Conservation (phyloP, 768 basidiomycete species). For the Lyophyllum shimeji region DNA sequence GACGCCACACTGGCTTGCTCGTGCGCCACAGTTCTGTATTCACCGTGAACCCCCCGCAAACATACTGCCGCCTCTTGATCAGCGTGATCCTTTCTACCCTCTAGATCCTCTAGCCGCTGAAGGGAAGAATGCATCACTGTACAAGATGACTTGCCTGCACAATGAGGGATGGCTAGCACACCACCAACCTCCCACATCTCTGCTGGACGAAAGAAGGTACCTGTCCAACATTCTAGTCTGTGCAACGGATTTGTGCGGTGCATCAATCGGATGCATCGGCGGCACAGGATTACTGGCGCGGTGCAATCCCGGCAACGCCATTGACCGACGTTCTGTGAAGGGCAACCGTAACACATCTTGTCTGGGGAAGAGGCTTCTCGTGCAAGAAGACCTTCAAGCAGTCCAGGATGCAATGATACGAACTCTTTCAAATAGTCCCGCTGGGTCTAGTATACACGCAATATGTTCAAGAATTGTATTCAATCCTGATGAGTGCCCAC, state of each 20-base stretch:
- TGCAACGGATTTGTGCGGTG: not conserved
- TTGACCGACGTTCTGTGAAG: not conserved
- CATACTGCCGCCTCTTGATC: not conserved
- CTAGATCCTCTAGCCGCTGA: not conserved
- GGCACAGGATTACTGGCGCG: not conserved
- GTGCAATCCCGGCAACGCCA: not conserved
- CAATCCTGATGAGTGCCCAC: too few species aligned
- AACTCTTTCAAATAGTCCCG: not conserved
- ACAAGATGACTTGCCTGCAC: not conserved
- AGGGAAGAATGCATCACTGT: not conserved
- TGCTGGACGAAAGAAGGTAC: not conserved
- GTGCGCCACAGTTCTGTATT: not conserved
- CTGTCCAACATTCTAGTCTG: not conserved
- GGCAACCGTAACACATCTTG: not conserved
- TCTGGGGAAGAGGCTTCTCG: not conserved
- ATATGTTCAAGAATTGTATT: too few species aligned
- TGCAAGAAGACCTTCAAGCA: not conserved
- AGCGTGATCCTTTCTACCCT: not conserved
- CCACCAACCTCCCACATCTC: not conserved
- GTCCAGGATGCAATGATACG: not conserved
- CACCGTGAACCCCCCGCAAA: not conserved
- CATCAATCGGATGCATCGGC: not conserved
- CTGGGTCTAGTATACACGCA: not conserved
- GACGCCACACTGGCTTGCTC: not conserved
- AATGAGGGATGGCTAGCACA: not conserved